phyloP scores from a whole-genome alignment of 75 land plant genomes.

The Cupressus sempervirens region DNA sequence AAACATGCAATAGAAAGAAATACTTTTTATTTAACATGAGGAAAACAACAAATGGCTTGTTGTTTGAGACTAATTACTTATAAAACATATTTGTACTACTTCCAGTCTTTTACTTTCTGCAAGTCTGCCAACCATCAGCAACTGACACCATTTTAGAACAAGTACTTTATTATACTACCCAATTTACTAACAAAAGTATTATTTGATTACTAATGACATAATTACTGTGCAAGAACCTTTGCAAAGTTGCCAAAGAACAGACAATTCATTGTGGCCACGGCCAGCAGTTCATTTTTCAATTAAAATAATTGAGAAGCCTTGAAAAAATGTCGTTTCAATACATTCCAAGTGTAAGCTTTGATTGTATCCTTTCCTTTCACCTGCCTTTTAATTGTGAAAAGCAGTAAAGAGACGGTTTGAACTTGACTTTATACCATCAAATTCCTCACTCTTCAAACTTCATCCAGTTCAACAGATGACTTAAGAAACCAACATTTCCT shows the following conservation, averaged over 20 bases:
- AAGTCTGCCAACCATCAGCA: too few relatives aligned
- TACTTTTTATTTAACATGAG: background rate
- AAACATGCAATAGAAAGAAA: too few relatives aligned
- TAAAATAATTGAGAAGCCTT: background rate
- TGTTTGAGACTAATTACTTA: background rate
- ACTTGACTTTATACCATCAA: background rate
- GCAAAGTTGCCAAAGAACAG: background rate
- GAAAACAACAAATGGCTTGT: background rate
- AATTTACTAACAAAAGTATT: too few relatives aligned
- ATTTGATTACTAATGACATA: too few relatives aligned
- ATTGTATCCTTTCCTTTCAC: background rate
- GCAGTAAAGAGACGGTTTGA: background rate
- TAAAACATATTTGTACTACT: background rate
- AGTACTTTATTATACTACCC: too few relatives aligned
- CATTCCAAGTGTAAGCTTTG: background rate
- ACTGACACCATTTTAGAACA: too few relatives aligned
- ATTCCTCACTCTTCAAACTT: background rate
- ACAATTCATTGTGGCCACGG: background rate
- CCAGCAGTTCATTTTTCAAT: background rate
- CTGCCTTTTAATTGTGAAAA: background rate
- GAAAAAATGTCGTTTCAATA: background rate
- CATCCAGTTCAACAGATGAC: background rate
- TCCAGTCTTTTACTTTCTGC: background rate
- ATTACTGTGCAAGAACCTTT: too few relatives aligned
- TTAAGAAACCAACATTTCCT: background rate